These are phyloP conservation scores for Aspergillus sojae DNA, from an alignment of 2,329 filamentous ascomycete genomes.

Conservation along the genomic window DNA sequence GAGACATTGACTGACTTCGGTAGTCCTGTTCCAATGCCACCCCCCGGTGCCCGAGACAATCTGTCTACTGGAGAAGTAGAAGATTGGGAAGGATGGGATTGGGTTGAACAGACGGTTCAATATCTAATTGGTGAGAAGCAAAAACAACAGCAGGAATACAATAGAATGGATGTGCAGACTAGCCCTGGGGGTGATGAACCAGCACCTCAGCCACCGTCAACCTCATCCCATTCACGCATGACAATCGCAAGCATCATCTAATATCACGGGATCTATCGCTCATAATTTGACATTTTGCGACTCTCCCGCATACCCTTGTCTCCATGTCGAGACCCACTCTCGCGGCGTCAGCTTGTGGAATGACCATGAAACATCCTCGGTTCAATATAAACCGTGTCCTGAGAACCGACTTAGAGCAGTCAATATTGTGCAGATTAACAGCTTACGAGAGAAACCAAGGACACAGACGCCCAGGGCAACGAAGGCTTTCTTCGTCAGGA, in stretches of 20 bases:
- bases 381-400: neutral
- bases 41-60: constrained; percentile 19
- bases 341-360: neutral
- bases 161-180: constrained; percentile 40
- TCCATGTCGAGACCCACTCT: neutral
- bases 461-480: neutral
- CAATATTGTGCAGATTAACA: neutral
- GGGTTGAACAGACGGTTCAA: constrained; percentile 66
- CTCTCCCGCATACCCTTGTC: neutral
- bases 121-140: constrained; percentile 56
- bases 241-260: constrained; percentile 51
- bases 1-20: constrained; percentile 26
- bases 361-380: neutral
- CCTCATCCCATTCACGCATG: constrained; percentile 45
- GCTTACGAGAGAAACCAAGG: neutral
- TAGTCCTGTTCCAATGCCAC: constrained; percentile 19
- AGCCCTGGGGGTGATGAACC: constrained; percentile 23
- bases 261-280: constrained; percentile 8
- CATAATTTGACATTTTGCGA: neutral
- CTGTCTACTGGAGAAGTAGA: constrained; percentile 58
- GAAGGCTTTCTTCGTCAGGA: neutral
- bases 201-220: constrained; percentile 30
- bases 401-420: neutral
- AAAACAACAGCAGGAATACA: constrained; percentile 27
- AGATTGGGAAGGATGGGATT: constrained; percentile 81